Conservation (phyloP, 2,329 filamentous ascomycete species). For the Penicillium polonicum region DNA sequence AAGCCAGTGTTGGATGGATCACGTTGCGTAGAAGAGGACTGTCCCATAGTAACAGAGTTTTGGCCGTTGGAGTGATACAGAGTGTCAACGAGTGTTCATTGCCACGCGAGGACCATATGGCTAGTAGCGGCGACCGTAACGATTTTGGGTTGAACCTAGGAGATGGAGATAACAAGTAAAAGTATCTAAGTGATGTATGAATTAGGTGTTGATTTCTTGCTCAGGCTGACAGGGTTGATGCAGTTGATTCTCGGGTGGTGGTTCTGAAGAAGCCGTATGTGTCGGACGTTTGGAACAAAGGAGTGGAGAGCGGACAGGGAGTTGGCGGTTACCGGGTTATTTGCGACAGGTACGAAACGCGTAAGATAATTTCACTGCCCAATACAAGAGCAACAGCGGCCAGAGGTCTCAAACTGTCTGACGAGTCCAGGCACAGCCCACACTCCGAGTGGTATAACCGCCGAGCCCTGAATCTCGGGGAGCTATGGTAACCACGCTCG, state of each 20-base stretch:
- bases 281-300: constrained; percentile 14
- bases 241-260: background rate
- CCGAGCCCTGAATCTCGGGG: constrained; percentile 12
- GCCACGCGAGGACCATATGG: constrained; percentile 28
- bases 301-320: background rate
- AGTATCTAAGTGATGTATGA: background rate
- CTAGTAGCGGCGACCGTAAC: constrained; percentile 14
- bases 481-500: constrained; percentile 1
- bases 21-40: constrained; percentile 44
- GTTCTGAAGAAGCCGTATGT: constrained; percentile 1
- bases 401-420: constrained; percentile 17
- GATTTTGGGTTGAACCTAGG: background rate
- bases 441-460: constrained; percentile 21
- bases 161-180: background rate
- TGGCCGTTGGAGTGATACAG: constrained; percentile 17
- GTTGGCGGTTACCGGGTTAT: background rate
- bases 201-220: background rate
- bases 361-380: constrained; percentile 9
- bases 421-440: constrained; percentile 16
- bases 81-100: constrained; percentile 28
- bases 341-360: constrained; percentile 3
- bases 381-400: constrained; percentile 14
- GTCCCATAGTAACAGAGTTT: constrained; percentile 43
- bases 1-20: constrained; percentile 31
- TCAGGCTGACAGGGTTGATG: background rate